Evolutionary conservation across 371 early-diverging fungal species (phyloP), one percentile per base, ranked within the genome.

Genomic region (Rhizopus sp.): DNA sequence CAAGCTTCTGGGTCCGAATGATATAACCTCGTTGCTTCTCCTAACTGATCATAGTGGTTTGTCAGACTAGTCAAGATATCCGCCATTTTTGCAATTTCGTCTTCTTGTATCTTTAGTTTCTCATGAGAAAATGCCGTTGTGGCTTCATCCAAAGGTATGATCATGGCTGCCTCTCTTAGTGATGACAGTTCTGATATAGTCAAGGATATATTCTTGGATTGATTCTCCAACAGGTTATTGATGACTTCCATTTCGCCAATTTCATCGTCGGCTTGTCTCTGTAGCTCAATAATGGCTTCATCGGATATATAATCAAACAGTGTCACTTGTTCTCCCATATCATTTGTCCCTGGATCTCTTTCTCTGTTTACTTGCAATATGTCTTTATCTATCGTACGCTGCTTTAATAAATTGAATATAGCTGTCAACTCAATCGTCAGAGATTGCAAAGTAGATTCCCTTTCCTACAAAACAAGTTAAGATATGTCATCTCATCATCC

Each of bases 241-340:
- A 7, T 39, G 57, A 70, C 73, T 59, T 79, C 80, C 13, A 76
- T 68, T 40, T 76, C 73, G 2, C 73, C 68, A 54, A 80, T 74
- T 62, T 77, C 72, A 53, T 73, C 75, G 48, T 77, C 75, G 0
- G 77, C 73, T 34, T 65, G 72, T 53, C 68, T 58, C 62, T 77
- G 77, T 33, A 80, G 33, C 17, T 80, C 75, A 17, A 75, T 62
- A 7, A 80, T 75, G 0, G 69, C 75, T 55, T 77, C 73, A 45
- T 80, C 77, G 30, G 77, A 73, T 30, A 80, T 80, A 41, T 77
- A 75, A 40, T 77, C 69, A 57, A 77, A 80, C 9, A 80, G 46
- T 4, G 73, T 72, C 3, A 41, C 55, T 1, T 50, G 30, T 38
- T 46, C 15, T 3, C 57, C 49, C 49, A 17, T n/a, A 23, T 49